phyloP scores from a whole-genome alignment of 2,329 filamentous ascomycete species.

The Chaetomiaceae sp. region DNA sequence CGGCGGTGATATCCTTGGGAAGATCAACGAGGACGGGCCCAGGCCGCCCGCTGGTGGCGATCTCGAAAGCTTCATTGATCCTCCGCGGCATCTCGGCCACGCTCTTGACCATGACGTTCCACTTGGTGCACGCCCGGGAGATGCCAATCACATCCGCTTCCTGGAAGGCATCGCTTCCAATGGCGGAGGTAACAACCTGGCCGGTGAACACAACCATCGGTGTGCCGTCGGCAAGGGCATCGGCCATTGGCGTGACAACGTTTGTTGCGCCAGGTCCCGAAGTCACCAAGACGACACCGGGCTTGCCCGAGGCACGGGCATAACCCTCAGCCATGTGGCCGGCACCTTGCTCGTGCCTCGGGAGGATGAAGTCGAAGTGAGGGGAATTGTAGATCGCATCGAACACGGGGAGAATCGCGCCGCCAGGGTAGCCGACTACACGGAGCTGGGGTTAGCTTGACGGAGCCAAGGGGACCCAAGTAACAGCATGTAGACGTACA shows the following conservation, averaged over 20 bases:
- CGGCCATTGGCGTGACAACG: constrained; percentile 92
- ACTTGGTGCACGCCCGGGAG: constrained; percentile 92
- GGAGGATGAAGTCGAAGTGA: constrained; percentile 93
- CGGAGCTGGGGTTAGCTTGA: background rate
- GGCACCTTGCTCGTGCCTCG: constrained; percentile 93
- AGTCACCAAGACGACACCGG: constrained; percentile 92
- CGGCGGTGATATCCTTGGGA: constrained; percentile 92
- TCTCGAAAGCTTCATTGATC: constrained; percentile 98
- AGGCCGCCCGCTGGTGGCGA: constrained; percentile 87
- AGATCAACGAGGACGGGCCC: constrained; percentile 93
- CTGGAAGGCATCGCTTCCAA: constrained; percentile 95
- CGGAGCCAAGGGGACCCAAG: background rate
- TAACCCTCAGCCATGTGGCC: constrained; percentile 99
- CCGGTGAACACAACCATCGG: constrained; percentile 94
- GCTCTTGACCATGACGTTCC: constrained; percentile 98
- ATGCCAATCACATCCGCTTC: constrained; percentile 94
- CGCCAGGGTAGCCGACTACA: constrained; percentile 80
- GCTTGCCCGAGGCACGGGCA: constrained; percentile 85
- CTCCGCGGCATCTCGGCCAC: constrained; percentile 85
- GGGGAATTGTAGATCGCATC: constrained; percentile 98
- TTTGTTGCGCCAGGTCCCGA: constrained; percentile 96
- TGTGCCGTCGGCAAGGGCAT: constrained; percentile 90
- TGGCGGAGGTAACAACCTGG: constrained; percentile 83
- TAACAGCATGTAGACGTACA: constrained; percentile 56
- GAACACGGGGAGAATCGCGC: constrained; percentile 94